A percentile compares a stretch with the other conserved stretches of the same genome.
Evolutionary conservation across 768 basidiomycete genomes (phyloP).

Genomic region (Boletellus sp.): DNA sequence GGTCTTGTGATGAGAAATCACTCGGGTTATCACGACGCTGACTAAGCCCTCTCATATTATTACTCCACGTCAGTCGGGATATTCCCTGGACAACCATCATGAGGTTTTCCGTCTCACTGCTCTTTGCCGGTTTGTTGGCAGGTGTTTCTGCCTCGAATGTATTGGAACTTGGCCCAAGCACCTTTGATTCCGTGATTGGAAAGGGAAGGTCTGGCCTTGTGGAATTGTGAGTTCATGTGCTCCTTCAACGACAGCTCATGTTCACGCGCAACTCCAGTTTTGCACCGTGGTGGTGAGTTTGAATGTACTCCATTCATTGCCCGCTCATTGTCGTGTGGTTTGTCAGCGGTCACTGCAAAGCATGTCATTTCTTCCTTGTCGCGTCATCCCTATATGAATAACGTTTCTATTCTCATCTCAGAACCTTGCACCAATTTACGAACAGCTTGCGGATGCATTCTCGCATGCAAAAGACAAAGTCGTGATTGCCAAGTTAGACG

Average conservation of each 20-base stretch:
- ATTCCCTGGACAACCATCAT: conserved; percentile 36
- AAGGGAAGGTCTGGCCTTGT: conserved; percentile 80
- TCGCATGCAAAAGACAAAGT: conserved; percentile 76
- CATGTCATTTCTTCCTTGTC: conserved; percentile 26
- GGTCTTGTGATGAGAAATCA: not conserved
- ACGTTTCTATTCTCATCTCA: conserved; percentile 27
- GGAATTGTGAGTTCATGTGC: conserved; percentile 68
- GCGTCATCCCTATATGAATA: not conserved
- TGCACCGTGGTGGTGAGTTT: conserved; percentile 81
- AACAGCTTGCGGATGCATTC: conserved; percentile 88
- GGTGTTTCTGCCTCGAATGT: conserved; percentile 75
- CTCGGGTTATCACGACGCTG: conserved; percentile 4
- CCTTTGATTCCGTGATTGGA: conserved; percentile 75
- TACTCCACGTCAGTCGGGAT: conserved; percentile 28
- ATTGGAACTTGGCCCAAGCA: conserved; percentile 67
- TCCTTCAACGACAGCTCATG: not conserved
- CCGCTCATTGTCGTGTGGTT: conserved; percentile 1
- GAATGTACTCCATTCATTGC: not conserved
- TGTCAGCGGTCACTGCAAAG: conserved; percentile 83
- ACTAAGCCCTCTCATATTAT: conserved; percentile 22
- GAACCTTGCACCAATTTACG: conserved; percentile 87
- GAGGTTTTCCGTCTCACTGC: conserved; percentile 54
- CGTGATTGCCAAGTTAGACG: conserved; percentile 87
- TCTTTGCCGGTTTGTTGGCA: conserved; percentile 54
- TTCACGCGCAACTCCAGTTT: conserved; percentile 45